Conservation (phyloP, 2,329 filamentous ascomycete genomes). For the Stachybotrys chlorohalonatus region DNA sequence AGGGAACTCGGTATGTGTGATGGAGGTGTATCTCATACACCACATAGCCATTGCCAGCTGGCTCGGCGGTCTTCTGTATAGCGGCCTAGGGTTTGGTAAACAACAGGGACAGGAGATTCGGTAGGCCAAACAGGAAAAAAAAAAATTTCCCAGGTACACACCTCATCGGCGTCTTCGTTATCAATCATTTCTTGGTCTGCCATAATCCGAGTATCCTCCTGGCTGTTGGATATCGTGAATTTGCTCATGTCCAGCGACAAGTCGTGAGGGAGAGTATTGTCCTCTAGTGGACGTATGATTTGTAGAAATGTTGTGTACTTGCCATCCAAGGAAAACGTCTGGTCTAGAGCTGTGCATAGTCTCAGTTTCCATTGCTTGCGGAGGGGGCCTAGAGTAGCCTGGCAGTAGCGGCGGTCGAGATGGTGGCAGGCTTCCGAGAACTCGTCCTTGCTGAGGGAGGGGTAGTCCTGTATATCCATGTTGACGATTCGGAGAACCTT, state of each 20-base stretch:
- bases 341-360: constrained; percentile 41
- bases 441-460: constrained; percentile 50
- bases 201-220: constrained; percentile 6
- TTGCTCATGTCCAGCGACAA: constrained; percentile 35
- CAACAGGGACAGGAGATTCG: constrained; percentile 8
- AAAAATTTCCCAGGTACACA: constrained; percentile 18
- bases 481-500: not conserved
- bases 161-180: constrained; percentile 42
- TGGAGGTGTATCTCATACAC: constrained; percentile 69
- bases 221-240: constrained; percentile 31
- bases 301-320: constrained; percentile 45
- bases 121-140: constrained; percentile 1
- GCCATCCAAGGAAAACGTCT: constrained; percentile 29
- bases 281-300: constrained; percentile 44
- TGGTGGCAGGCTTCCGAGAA: constrained; percentile 57
- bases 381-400: constrained; percentile 45
- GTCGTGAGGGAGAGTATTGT: constrained; percentile 31
- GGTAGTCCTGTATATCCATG: constrained; percentile 45
- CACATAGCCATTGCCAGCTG: constrained; percentile 36
- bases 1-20: constrained; percentile 64
- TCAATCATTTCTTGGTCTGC: constrained; percentile 39
- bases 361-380: constrained; percentile 46
- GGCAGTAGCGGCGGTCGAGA: constrained; percentile 49
- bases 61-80: constrained; percentile 20
- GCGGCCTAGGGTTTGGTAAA: constrained; percentile 26